These are phyloP conservation scores for Penicillium sp. DNA, from an alignment of 2,329 filamentous ascomycete species.

Conservation along the genomic window DNA sequence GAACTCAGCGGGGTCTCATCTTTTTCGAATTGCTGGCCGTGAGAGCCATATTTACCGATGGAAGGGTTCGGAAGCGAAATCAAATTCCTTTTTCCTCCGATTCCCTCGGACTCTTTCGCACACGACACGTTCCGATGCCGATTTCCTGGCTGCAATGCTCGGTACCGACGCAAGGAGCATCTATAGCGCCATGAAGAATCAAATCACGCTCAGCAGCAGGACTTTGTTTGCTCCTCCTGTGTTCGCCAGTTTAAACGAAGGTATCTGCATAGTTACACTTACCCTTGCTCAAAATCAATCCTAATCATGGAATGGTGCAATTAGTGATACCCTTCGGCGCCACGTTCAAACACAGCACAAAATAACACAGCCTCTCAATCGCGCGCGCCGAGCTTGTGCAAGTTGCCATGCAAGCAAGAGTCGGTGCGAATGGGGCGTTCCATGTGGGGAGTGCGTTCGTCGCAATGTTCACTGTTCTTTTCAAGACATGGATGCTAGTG, in stretches of 20 bases:
- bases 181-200: conserved; percentile 20
- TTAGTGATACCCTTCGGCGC: conserved; percentile 24
- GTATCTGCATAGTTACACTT: too few relatives aligned
- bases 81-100: too few relatives aligned
- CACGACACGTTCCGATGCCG: conserved; percentile 19
- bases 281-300: too few relatives aligned
- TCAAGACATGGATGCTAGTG: too few relatives aligned
- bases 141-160: conserved; percentile 18
- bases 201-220: conserved; percentile 2
- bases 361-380: conserved; percentile 4
- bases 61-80: too few relatives aligned
- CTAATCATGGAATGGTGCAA: too few relatives aligned
- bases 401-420: conserved; percentile 14
- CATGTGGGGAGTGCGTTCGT: conserved; percentile 12
- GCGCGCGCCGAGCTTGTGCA: conserved; percentile 18
- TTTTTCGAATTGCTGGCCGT: too few relatives aligned
- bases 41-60: too few relatives aligned
- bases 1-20: too few relatives aligned
- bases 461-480: background rate
- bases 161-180: conserved; percentile 28
- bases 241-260: background rate
- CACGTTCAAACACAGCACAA: conserved; percentile 21
- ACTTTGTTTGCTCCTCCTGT: conserved; percentile 16
- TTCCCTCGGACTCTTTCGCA: too few relatives aligned
- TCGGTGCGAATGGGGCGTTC: conserved; percentile 14